Evolutionary conservation across 2,329 filamentous ascomycete genomes (phyloP).

Genomic region (Pezicula rhizophila): DNA sequence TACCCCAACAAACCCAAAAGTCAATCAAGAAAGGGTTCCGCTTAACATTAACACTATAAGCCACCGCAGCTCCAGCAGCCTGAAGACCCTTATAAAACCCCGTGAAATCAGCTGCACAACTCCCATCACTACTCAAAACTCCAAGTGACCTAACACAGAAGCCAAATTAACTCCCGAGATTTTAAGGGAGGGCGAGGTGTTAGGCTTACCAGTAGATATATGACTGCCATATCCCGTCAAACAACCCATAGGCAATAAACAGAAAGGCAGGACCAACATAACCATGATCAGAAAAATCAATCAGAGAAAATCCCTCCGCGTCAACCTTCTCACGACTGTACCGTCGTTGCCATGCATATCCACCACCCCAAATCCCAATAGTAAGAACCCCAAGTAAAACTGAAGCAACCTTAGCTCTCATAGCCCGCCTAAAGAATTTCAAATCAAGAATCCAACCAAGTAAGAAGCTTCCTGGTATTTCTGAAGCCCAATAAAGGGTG

Average conservation of each 20-base stretch:
- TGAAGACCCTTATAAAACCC: conserved; percentile 86
- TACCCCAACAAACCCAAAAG: conserved; percentile 69
- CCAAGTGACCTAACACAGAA: conserved; percentile 67
- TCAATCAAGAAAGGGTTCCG: conserved; percentile 60
- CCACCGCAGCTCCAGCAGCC: conserved; percentile 73
- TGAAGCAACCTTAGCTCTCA: conserved; percentile 60
- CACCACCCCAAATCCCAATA: conserved; percentile 73
- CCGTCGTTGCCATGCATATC: conserved; percentile 70
- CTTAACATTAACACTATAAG: conserved; percentile 59
- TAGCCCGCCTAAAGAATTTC: conserved; percentile 49
- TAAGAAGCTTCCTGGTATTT: conserved; percentile 67
- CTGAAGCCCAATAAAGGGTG: conserved; percentile 67
- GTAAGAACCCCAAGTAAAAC: conserved; percentile 58
- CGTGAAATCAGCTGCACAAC: conserved; percentile 82
- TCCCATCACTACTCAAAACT: conserved; percentile 78
- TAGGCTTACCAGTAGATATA: conserved; percentile 69
- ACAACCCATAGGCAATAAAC: conserved; percentile 84
- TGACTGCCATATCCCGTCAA: conserved; percentile 83
- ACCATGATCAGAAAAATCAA: conserved; percentile 59
- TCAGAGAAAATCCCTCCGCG: background rate
- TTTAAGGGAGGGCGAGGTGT: conserved; percentile 4
- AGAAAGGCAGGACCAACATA: conserved; percentile 79
- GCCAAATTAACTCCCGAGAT: background rate
- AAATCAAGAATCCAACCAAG: conserved; percentile 68
- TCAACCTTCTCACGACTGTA: conserved; percentile 31